Percentiles rank a stretch among this genome's conserved stretches.
Evolutionary conservation across 179 eudicot genomes (phyloP).

Genomic region (Pouteria campechiana): DNA sequence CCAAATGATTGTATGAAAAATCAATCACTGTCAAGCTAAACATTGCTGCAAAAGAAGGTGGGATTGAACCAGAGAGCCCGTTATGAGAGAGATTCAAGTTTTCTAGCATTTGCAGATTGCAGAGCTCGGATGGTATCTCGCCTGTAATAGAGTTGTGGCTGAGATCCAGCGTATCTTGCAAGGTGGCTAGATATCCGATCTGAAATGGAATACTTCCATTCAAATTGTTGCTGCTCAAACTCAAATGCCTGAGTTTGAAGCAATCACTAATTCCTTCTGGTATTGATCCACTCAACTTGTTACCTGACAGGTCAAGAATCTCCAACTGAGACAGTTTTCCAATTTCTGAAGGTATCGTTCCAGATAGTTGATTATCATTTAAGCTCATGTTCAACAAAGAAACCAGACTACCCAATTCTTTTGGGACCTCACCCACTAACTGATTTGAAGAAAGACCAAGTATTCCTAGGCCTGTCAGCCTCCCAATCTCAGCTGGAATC

Average conservation of each 20-base stretch:
- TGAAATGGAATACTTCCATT: constrained; percentile 3
- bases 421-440: constrained; percentile 34
- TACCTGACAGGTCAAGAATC: constrained; percentile 29
- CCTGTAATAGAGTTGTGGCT: constrained; percentile 11
- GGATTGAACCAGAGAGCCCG: constrained; percentile 14
- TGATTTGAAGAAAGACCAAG: constrained; percentile 51
- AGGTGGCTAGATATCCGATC: constrained; percentile 1
- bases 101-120: constrained; percentile 10
- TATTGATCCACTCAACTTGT: constrained; percentile 28
- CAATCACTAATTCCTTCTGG: constrained; percentile 18
- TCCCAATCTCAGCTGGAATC: constrained; percentile 30
- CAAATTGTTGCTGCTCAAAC: constrained; percentile 24
- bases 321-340: constrained; percentile 18
- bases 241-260: constrained; percentile 8
- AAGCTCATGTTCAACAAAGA: constrained; percentile 20
- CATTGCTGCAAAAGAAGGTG: constrained; percentile 3
- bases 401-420: constrained; percentile 23
- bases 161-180: constrained; percentile 14
- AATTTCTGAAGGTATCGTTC: constrained; percentile 31
- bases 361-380: constrained; percentile 28
- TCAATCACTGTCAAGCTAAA: constrained; percentile 3
- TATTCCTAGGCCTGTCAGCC: constrained; percentile 11
- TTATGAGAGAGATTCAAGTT: constrained; percentile 32
- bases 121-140: constrained; percentile 16
- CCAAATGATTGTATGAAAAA: constrained; percentile 19